Evolutionary conservation across 352 stramenopile species (phyloP), one percentile per base, ranked within the genome.

Genomic region (Globisporangium solare): DNA sequence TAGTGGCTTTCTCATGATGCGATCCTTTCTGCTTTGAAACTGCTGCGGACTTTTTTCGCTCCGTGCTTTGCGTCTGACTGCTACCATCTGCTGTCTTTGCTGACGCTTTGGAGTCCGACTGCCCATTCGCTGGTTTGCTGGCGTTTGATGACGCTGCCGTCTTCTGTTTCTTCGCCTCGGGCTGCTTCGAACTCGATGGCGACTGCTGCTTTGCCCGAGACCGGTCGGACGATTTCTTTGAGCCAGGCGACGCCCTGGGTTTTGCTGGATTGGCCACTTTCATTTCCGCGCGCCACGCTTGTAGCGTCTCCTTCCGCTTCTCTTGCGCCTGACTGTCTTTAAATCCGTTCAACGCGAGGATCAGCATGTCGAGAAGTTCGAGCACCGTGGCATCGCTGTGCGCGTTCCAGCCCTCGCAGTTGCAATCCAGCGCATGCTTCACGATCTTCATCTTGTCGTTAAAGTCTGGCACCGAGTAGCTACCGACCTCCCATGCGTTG

Each of bases 401-500:
- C 4, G 56, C 35, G 3, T 45, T 63, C 24, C 46, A 63, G 21
- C 37, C 50, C 18, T 50, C 48, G 56, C 56, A 63, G 42, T 56
- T 56, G 41, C 56, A 56, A 31, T 63, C 56, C 7, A 63, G 40
- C 27, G 43, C 56, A 8, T 47, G 40, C 43, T 57, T 56, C 7
- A 56, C 24, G 13, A 52, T 18, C 18, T 48, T 39, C 56, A 63
- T 63, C 32, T 63, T 63, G 24, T 63, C 56, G 10, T 57, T 39
- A 20, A 63, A 63, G 43, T 63, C 56, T 2, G 56, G 40, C n/a
- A 63, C 56, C 6, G 56, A 57, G 41, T 57, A 63, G 12, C 37
- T 47, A 5, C 50, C 50, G 0, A 10, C 20, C 31, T 56, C 50
- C 56, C 56, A 63, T n/a, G 56, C 39, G 10, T 57, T 57, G n/a